Evolutionary conservation across 2,329 filamentous ascomycete genomes (phyloP), one percentile per base, ranked within the genome.

Genomic region (Phaeosphaeriaceae sp.): DNA sequence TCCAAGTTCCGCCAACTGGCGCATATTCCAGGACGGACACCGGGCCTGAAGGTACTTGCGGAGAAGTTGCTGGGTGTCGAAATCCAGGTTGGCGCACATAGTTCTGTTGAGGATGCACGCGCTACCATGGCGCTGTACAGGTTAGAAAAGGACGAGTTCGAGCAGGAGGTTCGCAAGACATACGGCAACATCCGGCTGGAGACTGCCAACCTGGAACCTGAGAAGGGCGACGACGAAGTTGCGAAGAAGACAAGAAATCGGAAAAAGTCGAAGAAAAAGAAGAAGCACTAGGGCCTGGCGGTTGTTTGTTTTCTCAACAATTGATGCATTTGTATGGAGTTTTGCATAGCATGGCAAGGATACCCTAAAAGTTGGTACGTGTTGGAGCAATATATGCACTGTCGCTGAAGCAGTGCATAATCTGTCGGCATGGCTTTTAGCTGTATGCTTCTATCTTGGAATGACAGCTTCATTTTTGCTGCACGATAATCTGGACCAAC

Each of bases 101-200:
- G 83, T 53, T 86, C 84, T 68, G 81, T 89, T 54, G 87, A 89
- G 69, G 95, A 99, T 81, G 95, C 95, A 1, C 84, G 92, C 65
- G 92, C 91, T 5, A 89, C 93, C 0, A 98, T 99, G 93, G 80
- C 94, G 55, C 80, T 99, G 44, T 98, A 96, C 72, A 85, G 91
- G 61, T 86, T 88, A 65, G 87, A 93, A 75, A 98, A 97, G 80
- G 83, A 88, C 19, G 90, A 85, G 0, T 97, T 99, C 73, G 95
- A 98, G 73, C 82, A 88, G 56, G 92, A 96, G 74, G 88, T 92
- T 75, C 81, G 88, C 55, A 89, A 87, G 76, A 87, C 85, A 56
- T 95, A 74, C 57, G 72, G 74, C 13, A 67, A 71, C 33, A 64
- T 69, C 15, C 69, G 66, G 36, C 50, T 67, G 6, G 72, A 72